Evolutionary conservation across 257 asterid species (phyloP).

Genomic region (Solanum chiquidenum): DNA sequence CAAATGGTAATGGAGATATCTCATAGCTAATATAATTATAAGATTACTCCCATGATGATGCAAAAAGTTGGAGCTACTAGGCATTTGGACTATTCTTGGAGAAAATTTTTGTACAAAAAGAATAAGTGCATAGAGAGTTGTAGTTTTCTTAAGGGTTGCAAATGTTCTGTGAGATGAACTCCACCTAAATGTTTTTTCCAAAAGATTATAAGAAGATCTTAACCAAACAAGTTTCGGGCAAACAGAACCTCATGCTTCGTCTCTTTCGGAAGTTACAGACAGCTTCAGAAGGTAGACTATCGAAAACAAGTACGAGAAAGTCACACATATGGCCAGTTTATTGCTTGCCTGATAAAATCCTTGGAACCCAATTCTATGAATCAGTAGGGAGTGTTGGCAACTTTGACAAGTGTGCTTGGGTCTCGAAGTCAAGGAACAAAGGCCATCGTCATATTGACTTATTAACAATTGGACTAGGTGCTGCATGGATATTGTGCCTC

Average conservation of each 20-base stretch:
- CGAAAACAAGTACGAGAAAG: neutral
- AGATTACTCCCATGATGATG: too few species aligned
- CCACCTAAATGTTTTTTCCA: neutral
- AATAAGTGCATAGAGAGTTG: too few species aligned
- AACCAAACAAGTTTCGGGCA: neutral
- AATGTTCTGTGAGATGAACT: too few species aligned
- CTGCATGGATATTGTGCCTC: neutral
- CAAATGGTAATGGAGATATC: too few species aligned
- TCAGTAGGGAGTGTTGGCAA: neutral
- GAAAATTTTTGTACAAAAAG: too few species aligned
- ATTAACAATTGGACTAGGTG: neutral
- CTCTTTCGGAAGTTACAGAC: neutral
- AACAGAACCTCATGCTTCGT: neutral
- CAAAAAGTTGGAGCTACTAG: too few species aligned
- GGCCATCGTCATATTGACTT: neutral
- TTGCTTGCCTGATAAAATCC: neutral
- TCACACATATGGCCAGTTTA: neutral
- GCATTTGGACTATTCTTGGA: too few species aligned
- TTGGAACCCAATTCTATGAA: neutral
- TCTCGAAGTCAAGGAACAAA: neutral
- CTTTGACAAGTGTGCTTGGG: neutral
- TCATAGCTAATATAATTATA: too few species aligned
- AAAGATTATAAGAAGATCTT: neutral
- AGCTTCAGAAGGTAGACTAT: neutral
- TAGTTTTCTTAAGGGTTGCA: too few species aligned